Evolutionary conservation across 1,284 basidiomycete species (phyloP), one percentile per base, ranked within the genome.

Genomic region (Ceratobasidium sp.): DNA sequence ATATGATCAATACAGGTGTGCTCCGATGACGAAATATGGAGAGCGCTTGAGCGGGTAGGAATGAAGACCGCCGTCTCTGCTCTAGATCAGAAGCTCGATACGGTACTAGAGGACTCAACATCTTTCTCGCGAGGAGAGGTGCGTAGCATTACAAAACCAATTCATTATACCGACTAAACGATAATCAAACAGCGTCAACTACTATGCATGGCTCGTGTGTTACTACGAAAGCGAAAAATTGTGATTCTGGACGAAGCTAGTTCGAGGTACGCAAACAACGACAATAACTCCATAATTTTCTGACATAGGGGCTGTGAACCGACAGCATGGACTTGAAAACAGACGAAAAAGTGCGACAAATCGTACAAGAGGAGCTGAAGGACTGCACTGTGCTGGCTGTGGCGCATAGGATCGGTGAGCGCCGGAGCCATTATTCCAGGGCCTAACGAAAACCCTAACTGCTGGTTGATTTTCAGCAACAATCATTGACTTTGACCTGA

Each of bases 191-290:
- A 86, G 82, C 83, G 83, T 26, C 86, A 86, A 81, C 82, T 86
- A 28, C 81, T 86, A 9, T 83, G 84, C 67, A 73, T 85, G 33
- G 85, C 85, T 1, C 81, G 85, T 12, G 84, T 84, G 0, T 77
- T 86, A 18, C 77, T 86, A 23, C 80, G 81, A 56, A 81, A 83
- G 68, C 78, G 82, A 23, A 84, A 82, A 78, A 83, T 86, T 33
- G 80, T 85, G 7, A 78, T 85, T 3, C 81, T 85, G 15, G 84
- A 84, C 77, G 83, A 86, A 77, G 82, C 83, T 26, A 68, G 66
- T 15, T 68, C 66, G 26, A 68, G 66, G 66, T 67, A 10, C 7
- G 64, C 9, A 26, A 23, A 15, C 40, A 13, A 39, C 13, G 3
- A 18, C 26, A 15, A 18, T 51, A 2, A n/a, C 23, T 20, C 7